phyloP scores from a whole-genome alignment of 257 asterid genomes.

The Cruciata laevipes region DNA sequence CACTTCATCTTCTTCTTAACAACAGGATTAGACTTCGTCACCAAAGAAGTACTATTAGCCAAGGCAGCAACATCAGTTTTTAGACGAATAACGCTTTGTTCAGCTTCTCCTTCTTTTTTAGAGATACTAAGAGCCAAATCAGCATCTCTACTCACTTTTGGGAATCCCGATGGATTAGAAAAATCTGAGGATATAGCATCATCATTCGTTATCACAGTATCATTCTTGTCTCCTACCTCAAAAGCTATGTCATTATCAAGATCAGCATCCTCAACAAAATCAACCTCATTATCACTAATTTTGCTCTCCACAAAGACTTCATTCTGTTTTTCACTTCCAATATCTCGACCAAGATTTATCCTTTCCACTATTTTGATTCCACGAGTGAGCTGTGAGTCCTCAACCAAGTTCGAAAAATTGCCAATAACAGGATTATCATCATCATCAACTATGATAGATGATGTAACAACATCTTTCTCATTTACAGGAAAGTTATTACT shows the following conservation, averaged over 20 bases:
- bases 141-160: slow-evolving; percentile 11
- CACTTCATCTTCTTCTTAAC: slow-evolving; percentile 73
- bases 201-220: slow-evolving; percentile 1
- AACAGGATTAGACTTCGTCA: slow-evolving; percentile 23
- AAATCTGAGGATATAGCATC: slow-evolving; percentile 4
- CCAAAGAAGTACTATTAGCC: slow-evolving; percentile 20
- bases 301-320: slow-evolving; percentile 24
- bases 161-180: slow-evolving; percentile 12
- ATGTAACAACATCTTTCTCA: slow-evolving; percentile 17
- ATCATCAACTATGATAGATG: slow-evolving; percentile 13
- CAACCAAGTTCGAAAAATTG: slow-evolving; percentile 19
- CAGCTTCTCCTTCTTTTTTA: slow-evolving; percentile 5
- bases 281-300: slow-evolving; percentile 36
- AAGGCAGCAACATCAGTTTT: slow-evolving; percentile 16
- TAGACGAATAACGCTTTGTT: slow-evolving; percentile 11
- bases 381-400: slow-evolving; percentile 23
- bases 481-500: slow-evolving; percentile 10
- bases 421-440: slow-evolving; percentile 16
- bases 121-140: slow-evolving; percentile 11
- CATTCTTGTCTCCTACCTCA: slow-evolving; percentile 30
- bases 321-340: slow-evolving; percentile 17
- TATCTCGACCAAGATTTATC: slow-evolving; percentile 8
- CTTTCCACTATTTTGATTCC: slow-evolving; percentile 22
- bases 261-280: slow-evolving; percentile 64
- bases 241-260: slow-evolving; percentile 33